A percentile compares a stretch with the other conserved stretches of the same genome.
Conservation (phyloP, 148 eudicot genomes). For the Pharnaceum exiguum region DNA sequence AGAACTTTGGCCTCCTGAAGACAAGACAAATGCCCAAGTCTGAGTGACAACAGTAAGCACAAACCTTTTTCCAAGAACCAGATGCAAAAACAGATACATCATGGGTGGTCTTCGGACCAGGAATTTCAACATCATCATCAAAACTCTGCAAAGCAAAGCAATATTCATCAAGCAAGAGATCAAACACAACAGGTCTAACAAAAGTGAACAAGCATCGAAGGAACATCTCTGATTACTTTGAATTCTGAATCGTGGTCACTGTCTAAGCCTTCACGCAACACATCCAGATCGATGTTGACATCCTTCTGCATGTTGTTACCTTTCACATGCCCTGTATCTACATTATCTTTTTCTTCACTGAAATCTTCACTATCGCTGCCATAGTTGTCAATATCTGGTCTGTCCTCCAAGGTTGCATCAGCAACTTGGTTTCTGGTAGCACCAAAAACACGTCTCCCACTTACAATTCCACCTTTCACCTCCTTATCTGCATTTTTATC, state of each 20-base stretch:
- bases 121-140: constrained; percentile 47
- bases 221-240: constrained; percentile 44
- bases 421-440: constrained; percentile 37
- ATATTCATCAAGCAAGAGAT: constrained; percentile 9
- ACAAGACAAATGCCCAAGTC: background rate
- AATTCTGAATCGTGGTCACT: constrained; percentile 46
- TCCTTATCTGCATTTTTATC: constrained; percentile 30
- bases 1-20: background rate
- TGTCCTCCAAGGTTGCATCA: constrained; percentile 28
- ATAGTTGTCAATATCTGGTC: constrained; percentile 48
- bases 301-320: constrained; percentile 33
- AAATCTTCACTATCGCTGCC: constrained; percentile 78
- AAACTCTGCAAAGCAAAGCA: constrained; percentile 40
- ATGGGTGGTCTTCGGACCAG: constrained; percentile 59
- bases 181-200: constrained; percentile 9
- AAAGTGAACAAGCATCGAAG: background rate
- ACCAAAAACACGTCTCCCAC: constrained; percentile 89
- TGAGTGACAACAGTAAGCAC: background rate
- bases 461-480: constrained; percentile 24
- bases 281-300: constrained; percentile 48
- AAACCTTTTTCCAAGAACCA: constrained; percentile 82
- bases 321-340: constrained; percentile 13
- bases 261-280: constrained; percentile 71
- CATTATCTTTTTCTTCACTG: constrained; percentile 40
- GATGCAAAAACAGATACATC: constrained; percentile 72